phyloP scores from a whole-genome alignment of 805 yeast species.

The Saturnispora sekii region DNA sequence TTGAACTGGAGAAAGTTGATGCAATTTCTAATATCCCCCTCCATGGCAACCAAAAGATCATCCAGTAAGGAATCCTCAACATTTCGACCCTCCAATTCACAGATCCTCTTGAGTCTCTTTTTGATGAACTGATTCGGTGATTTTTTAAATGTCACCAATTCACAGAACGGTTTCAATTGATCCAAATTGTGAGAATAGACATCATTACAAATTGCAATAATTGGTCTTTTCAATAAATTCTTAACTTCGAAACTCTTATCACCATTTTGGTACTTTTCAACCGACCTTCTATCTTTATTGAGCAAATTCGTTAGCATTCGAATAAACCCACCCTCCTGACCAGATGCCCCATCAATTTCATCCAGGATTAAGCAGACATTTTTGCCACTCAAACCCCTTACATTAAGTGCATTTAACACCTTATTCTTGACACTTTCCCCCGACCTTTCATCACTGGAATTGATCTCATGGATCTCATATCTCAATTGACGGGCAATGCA shows the following conservation, averaged over 20 bases:
- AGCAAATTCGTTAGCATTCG: slow-evolving; percentile 47
- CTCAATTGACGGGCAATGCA: slow-evolving; percentile 76
- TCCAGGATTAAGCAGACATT: slow-evolving; percentile 83
- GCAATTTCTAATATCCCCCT: slow-evolving; percentile 80
- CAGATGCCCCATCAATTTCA: slow-evolving; percentile 70
- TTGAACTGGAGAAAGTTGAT: slow-evolving; percentile 74
- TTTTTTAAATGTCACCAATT: slow-evolving; percentile 55
- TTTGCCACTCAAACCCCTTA: slow-evolving; percentile 55
- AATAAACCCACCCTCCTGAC: slow-evolving; percentile 53
- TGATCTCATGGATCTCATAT: slow-evolving; percentile 70
- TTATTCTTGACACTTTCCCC: slow-evolving; percentile 44
- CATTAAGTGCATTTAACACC: slow-evolving; percentile 50
- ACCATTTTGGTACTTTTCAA: slow-evolving; percentile 24
- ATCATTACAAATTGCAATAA: slow-evolving; percentile 88
- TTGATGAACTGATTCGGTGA: slow-evolving; percentile 41
- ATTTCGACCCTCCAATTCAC: slow-evolving; percentile 38
- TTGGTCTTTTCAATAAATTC: slow-evolving; percentile 60
- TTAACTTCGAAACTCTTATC: slow-evolving; percentile 13
- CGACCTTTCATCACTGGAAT: slow-evolving; percentile 74
- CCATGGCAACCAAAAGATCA: slow-evolving; percentile 59
- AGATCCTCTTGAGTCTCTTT: slow-evolving; percentile 41
- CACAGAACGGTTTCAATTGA: slow-evolving; percentile 62
- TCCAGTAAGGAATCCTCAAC: slow-evolving; percentile 43
- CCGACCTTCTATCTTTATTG: slow-evolving; percentile 46
- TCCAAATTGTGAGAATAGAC: slow-evolving; percentile 68